A percentile compares a stretch with the other conserved stretches of the same genome.
phyloP scores from a whole-genome alignment of 495 filamentous ascomycete species.

The Clohesyomyces aquaticus region DNA sequence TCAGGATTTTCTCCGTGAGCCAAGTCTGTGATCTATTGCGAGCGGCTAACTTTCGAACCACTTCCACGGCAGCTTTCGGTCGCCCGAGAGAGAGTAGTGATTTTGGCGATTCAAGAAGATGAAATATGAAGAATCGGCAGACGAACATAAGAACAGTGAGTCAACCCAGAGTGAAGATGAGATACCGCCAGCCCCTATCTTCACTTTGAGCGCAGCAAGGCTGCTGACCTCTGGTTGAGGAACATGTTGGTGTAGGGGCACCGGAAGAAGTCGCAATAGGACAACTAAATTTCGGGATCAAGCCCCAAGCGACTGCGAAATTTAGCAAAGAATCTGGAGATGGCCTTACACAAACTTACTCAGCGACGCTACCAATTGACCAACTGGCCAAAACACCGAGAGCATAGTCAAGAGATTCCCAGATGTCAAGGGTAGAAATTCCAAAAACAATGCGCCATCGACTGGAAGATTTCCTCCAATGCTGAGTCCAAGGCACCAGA shows the following conservation, averaged over 20 bases:
- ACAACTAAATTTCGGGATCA: conserved; percentile 59
- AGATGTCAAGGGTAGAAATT: conserved; percentile 61
- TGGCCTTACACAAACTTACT: not conserved
- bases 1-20: conserved; percentile 37
- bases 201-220: too few relatives aligned
- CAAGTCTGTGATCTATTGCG: conserved; percentile 35
- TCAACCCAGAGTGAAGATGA: conserved; percentile 70
- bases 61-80: conserved; percentile 36
- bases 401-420: conserved; percentile 60
- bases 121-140: conserved; percentile 43
- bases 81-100: conserved; percentile 38
- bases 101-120: conserved; percentile 42
- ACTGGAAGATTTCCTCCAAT: conserved; percentile 60
- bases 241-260: conserved; percentile 65
- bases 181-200: conserved; percentile 83
- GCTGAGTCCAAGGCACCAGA: conserved; percentile 50
- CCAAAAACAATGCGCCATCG: conserved; percentile 63
- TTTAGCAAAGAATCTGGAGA: not conserved
- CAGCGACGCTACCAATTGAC: conserved; percentile 55
- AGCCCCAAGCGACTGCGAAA: conserved; percentile 58
- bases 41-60: conserved; percentile 37
- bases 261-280: conserved; percentile 22
- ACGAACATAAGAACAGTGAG: conserved; percentile 59
- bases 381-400: conserved; percentile 64
- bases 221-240: too few relatives aligned